Evolutionary conservation across 371 early-diverging fungal species (phyloP), one percentile per base, ranked within the genome.

Genomic region (Circinella minor): DNA sequence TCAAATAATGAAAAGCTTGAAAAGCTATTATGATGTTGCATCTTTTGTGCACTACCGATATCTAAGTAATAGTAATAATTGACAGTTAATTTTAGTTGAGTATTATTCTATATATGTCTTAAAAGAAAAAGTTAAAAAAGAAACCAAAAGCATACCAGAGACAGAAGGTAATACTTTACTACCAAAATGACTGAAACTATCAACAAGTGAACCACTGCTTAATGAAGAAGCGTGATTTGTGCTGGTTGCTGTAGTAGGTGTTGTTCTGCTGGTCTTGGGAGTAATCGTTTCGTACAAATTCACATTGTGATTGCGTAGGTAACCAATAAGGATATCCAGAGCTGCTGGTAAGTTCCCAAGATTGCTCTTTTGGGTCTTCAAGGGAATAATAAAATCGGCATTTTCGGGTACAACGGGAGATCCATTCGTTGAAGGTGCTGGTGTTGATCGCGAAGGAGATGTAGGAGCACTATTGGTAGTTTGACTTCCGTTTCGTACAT

Each of bases 81-180:
- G 37, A 4, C 3, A 57, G 0, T 36, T 61, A 11, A 37, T 61
- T 61, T 61, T 17, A 1, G 0, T n/a, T 51, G 8, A 13, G 51
- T 17, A 13, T 17, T 17, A 17, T 47, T 4, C 5, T 55, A 8
- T 54, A n/a, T 65, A 14, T 5, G 1, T 4, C 36, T 9, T 36
- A 15, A 5, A 51, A 15, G 14, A 51, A 17, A 14, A n/a, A 13
- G n/a, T n/a, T n/a, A 51, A 51, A 7, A 64, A 34, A 43, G 6
- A 11, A 43, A 43, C 11, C 3, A 43, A 54, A 18, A 68, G 17
- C 61, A 43, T 59, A 66, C 70, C 65, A 37, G 63, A 47, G 13
- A 71, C 61, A 39, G 71, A 66, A 59, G 71, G 66, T 66, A 71
- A 14, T 27, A 65, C 66, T 20, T 71, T 71, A 48, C 66, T 71